A percentile compares a stretch with the other conserved stretches of the same genome.
Conservation (phyloP, 2,329 filamentous ascomycete species). For the Cercospora sp. region DNA sequence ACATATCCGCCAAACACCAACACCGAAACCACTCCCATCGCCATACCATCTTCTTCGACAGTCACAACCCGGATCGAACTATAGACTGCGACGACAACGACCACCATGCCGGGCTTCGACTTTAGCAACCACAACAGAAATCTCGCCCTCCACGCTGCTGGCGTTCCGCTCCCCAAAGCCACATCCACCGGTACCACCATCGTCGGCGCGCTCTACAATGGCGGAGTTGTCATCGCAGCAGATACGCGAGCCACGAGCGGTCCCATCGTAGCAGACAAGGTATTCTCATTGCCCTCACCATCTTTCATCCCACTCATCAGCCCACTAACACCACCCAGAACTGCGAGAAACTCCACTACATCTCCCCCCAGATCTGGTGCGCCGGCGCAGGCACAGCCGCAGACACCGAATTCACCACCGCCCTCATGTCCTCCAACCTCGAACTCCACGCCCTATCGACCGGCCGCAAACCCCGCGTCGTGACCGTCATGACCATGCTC, state of each 20-base stretch:
- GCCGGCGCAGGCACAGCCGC: conserved; percentile 96
- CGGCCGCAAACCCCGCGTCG: conserved; percentile 92
- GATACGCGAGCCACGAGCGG: conserved; percentile 97
- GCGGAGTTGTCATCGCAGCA: conserved; percentile 96
- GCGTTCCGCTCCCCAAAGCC: conserved; percentile 92
- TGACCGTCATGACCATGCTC: conserved; percentile 98
- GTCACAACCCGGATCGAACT: background rate
- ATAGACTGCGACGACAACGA: background rate
- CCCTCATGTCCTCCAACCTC: conserved; percentile 96
- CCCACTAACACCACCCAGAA: conserved; percentile 56
- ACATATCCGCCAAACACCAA: background rate
- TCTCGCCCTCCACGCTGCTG: conserved; percentile 88
- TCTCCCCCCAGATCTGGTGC: conserved; percentile 98
- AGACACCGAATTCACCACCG: conserved; percentile 98
- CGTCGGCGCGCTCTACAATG: conserved; percentile 94
- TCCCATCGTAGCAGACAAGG: conserved; percentile 98
- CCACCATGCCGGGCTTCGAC: conserved; percentile 88
- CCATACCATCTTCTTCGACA: conserved; percentile 17
- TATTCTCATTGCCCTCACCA: conserved; percentile 36
- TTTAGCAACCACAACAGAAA: conserved; percentile 99
- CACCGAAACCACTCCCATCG: conserved; percentile 1
- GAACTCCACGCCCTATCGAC: conserved; percentile 96
- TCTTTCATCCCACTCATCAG: background rate
- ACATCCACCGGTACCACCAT: conserved; percentile 99
- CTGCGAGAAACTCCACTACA: conserved; percentile 99